Evolutionary conservation across 495 filamentous ascomycete species (phyloP), one percentile per base, ranked within the genome.

Genomic region (Trichoderma parareesei): DNA sequence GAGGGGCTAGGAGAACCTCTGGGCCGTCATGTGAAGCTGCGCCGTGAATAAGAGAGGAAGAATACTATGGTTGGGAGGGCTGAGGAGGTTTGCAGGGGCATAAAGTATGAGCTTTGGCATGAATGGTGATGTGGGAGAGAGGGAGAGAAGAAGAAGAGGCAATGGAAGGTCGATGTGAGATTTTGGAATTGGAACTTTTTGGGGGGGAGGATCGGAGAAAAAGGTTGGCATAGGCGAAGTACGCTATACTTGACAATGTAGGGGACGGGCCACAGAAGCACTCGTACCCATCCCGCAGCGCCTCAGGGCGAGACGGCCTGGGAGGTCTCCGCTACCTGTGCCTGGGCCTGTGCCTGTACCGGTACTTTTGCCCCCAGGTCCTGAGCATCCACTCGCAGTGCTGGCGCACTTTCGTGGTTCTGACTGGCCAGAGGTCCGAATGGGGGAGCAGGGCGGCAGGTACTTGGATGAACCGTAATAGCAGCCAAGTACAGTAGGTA

Each of bases 101-200:
- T 49, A 49, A 49, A 49, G 46, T 49, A 49, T 9, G 20, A 49
- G 18, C 16, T 18, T n/a, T 18, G 4, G 27, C 7, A 14, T 57
- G 27, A 9, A 37, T 57, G 8, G 10, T 37, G 53, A 48, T 14
- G 53, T 9, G 53, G 53, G 27, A 37, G 53, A 57, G 53, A 37
- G 53, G 53, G 13, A 57, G 33, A 57, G 33, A 57, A 38, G 53
- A 57, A 57, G 53, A 57, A n/a, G 18, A 27, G 20, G 9, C 2
- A 33, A 16, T 6, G 20, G 40, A 41, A 6, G 35, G 35, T 14
- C 27, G 53, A 57, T 37, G 53, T 57, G 53, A 57, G 53, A 57
- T 57, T 57, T 48, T 33, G 27, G 53, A 57, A 57, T 33, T 57
- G 20, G 53, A 57, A 5, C 20, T 49, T 57, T 57, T 48, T 48